Evolutionary conservation across 2,329 filamentous ascomycete species (phyloP).

Genomic region (Endoconidiophora polonica): DNA sequence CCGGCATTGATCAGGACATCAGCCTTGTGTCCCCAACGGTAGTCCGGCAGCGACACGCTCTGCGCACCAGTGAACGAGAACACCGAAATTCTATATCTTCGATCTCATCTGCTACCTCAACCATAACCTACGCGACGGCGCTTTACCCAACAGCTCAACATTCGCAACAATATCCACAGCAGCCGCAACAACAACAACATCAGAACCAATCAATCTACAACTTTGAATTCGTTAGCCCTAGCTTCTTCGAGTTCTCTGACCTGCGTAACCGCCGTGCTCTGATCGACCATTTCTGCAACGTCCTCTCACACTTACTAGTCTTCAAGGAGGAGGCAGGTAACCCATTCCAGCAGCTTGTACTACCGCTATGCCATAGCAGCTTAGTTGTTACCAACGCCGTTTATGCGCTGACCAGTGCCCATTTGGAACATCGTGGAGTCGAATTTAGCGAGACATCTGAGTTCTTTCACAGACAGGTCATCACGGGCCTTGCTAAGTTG

Average conservation of each 20-base stretch:
- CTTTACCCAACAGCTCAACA: conserved; percentile 11
- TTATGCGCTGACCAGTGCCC: conserved; percentile 68
- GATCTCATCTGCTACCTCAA: not conserved
- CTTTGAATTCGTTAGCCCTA: conserved; percentile 34
- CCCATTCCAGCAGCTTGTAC: conserved; percentile 43
- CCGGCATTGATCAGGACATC: not conserved
- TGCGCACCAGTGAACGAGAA: not conserved
- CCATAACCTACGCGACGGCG: conserved; percentile 11
- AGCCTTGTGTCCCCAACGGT: not conserved
- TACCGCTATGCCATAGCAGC: conserved; percentile 40
- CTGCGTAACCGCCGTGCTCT: conserved; percentile 36
- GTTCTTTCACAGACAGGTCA: conserved; percentile 41
- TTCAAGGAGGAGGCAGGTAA: conserved; percentile 46
- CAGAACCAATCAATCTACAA: conserved; percentile 23
- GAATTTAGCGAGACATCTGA: conserved; percentile 37
- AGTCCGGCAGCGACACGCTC: too few relatives aligned
- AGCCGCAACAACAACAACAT: conserved; percentile 18
- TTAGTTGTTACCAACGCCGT: conserved; percentile 62
- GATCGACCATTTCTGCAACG: conserved; percentile 46
- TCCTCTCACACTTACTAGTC: conserved; percentile 47
- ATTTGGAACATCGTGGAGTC: conserved; percentile 51
- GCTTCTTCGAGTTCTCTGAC: conserved; percentile 40
- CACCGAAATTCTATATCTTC: not conserved
- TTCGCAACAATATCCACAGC: conserved; percentile 10
- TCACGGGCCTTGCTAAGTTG: conserved; percentile 38